Conservation (phyloP, 495 filamentous ascomycete species). For the Penicillium lividum region DNA sequence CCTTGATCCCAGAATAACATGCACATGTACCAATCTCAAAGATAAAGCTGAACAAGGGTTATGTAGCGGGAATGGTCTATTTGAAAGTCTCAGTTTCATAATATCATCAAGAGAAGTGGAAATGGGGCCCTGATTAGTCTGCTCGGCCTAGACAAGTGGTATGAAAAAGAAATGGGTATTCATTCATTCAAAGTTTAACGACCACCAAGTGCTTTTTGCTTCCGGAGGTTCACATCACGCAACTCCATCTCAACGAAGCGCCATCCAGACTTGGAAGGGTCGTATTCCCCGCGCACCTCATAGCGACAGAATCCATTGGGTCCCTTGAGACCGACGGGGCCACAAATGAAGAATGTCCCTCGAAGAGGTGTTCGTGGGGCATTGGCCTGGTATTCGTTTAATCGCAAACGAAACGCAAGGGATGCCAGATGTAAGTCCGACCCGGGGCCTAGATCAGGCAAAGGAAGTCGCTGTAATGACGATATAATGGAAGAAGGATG, state of each 20-base stretch:
- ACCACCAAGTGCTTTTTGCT: slow-evolving; percentile 31
- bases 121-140: neutral
- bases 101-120: neutral
- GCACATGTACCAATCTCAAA: no score
- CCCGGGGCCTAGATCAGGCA: slow-evolving; percentile 40
- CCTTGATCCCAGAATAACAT: no score
- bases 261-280: slow-evolving; percentile 51
- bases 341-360: slow-evolving; percentile 63
- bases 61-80: no score
- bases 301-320: slow-evolving; percentile 55
- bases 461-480: slow-evolving; percentile 36
- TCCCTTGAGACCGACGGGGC: slow-evolving; percentile 65
- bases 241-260: slow-evolving; percentile 34
- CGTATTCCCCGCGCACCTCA: slow-evolving; percentile 61
- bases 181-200: slow-evolving; percentile 2
- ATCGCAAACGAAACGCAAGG: slow-evolving; percentile 54
- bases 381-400: slow-evolving; percentile 38
- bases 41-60: no score
- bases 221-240: slow-evolving; percentile 34
- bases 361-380: slow-evolving; percentile 49
- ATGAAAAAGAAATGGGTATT: neutral
- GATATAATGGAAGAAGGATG: slow-evolving; percentile 39
- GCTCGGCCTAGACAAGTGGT: neutral
- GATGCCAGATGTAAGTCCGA: slow-evolving; percentile 45
- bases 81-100: no score